Percentiles rank a stretch among this genome's conserved stretches.
phyloP scores from a whole-genome alignment of 371 early-diverging fungal species.

The Umbelopsis sp. region DNA sequence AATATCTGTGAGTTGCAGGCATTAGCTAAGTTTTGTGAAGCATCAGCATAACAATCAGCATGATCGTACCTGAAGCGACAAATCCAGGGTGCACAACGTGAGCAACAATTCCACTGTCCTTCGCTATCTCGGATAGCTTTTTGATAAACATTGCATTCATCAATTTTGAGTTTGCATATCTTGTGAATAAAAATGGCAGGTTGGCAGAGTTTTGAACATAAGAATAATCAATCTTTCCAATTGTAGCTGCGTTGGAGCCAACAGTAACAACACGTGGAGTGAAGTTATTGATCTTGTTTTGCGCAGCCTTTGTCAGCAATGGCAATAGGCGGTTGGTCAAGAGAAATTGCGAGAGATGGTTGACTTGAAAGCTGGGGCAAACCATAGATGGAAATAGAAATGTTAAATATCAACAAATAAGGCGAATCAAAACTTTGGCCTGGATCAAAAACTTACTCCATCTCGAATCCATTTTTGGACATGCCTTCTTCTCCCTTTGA shows the following conservation, averaged over 20 bases:
- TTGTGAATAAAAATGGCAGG: background rate
- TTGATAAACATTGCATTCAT: slow-evolving; percentile 19
- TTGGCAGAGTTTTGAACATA: slow-evolving; percentile 12
- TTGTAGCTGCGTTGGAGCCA: slow-evolving; percentile 1
- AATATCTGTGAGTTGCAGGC: background rate
- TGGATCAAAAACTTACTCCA: background rate
- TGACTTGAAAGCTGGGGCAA: slow-evolving; percentile 51
- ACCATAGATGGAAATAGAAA: background rate
- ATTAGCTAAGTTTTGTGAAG: background rate
- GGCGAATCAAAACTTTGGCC: background rate
- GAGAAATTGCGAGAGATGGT: slow-evolving; percentile 55
- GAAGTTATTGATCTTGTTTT: slow-evolving; percentile 2
- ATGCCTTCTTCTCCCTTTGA: slow-evolving; percentile 18
- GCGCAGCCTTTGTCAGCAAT: slow-evolving; percentile 12
- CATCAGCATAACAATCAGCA: background rate
- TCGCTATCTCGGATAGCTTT: slow-evolving; percentile 6
- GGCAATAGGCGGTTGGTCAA: slow-evolving; percentile 51
- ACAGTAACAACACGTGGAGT: slow-evolving; percentile 20
- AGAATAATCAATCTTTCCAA: background rate
- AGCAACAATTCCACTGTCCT: slow-evolving; percentile 4
- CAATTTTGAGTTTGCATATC: slow-evolving; percentile 23
- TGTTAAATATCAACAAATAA: background rate
- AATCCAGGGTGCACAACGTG: slow-evolving; percentile 10
- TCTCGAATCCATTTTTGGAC: slow-evolving; percentile 59
- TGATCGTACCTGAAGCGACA: background rate